Conservation (phyloP, 768 basidiomycete species). For the Leccinum boreale region DNA sequence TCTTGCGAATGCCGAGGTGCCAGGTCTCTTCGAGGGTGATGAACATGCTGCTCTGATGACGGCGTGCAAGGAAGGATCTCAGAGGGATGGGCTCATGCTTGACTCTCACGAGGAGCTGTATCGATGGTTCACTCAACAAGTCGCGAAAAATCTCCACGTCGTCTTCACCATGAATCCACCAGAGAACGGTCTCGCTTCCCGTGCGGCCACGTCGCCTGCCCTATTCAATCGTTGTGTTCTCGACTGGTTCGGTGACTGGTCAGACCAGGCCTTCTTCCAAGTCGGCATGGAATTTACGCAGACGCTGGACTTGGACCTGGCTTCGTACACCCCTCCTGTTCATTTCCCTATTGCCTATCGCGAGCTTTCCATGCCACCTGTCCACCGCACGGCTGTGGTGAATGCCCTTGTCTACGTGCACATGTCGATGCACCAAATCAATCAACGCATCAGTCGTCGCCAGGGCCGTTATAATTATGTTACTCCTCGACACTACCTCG, state of each 20-base stretch:
- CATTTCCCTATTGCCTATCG: conserved; percentile 91
- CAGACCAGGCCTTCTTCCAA: conserved; percentile 97
- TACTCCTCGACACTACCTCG: conserved; percentile 96
- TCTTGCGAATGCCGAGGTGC: conserved; percentile 99
- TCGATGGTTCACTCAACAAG: conserved; percentile 98
- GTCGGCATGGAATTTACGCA: conserved; percentile 97
- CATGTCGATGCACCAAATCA: conserved; percentile 83
- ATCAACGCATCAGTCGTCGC: conserved; percentile 81
- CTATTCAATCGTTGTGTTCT: conserved; percentile 98
- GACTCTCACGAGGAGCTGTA: conserved; percentile 98
- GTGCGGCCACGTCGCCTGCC: conserved; percentile 96
- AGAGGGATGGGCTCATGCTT: conserved; percentile 95
- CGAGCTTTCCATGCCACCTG: conserved; percentile 77
- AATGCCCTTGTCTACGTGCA: conserved; percentile 95
- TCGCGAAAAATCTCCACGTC: conserved; percentile 96
- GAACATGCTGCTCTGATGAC: conserved; percentile 98
- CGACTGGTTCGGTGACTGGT: conserved; percentile 99
- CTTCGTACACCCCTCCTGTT: conserved; percentile 73
- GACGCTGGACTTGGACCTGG: conserved; percentile 86
- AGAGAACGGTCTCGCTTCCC: conserved; percentile 89
- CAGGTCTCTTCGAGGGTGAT: conserved; percentile 99
- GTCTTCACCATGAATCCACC: conserved; percentile 99
- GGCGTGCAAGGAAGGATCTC: conserved; percentile 99
- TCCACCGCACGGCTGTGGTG: conserved; percentile 87
- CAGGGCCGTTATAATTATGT: conserved; percentile 97